These are phyloP conservation scores for Wilcoxina mikolae DNA, from an alignment of 495 filamentous ascomycete species.

Conservation along the genomic window DNA sequence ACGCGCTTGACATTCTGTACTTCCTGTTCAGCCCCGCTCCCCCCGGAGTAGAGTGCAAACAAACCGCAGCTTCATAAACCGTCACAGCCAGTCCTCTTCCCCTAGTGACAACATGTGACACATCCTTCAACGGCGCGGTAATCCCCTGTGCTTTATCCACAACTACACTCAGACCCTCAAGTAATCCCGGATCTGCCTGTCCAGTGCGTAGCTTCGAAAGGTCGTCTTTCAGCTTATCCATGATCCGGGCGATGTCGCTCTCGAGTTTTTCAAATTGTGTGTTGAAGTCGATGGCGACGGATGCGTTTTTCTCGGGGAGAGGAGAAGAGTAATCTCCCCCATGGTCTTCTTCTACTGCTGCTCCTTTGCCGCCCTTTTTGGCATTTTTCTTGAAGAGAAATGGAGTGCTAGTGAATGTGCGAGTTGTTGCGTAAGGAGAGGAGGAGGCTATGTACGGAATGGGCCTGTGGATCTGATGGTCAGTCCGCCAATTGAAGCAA, in stretches of 20 bases:
- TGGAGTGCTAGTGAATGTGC: neutral
- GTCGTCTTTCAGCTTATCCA: conserved; percentile 20
- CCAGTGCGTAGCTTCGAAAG: conserved; percentile 18
- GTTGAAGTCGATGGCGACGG: conserved; percentile 20
- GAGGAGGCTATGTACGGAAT: neutral
- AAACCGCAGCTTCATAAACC: conserved; percentile 22
- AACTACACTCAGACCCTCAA: conserved; percentile 14
- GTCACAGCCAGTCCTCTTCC: conserved; percentile 17
- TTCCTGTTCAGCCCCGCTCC: too few species aligned
- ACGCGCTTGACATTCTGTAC: conserved; percentile 24
- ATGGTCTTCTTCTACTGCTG: neutral
- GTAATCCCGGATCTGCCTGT: conserved; percentile 6
- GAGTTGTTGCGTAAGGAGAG: too few species aligned
- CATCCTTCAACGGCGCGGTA: conserved; percentile 11
- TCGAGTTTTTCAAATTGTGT: conserved; percentile 17
- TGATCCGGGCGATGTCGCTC: conserved; percentile 8
- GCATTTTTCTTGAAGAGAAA: neutral
- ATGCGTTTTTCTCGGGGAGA: neutral
- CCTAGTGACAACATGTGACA: conserved; percentile 24
- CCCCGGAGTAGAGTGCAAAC: neutral
- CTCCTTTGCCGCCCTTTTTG: neutral
- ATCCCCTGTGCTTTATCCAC: conserved; percentile 13
- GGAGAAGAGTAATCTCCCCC: neutral
- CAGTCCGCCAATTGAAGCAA: too few species aligned
- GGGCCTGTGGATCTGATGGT: neutral